Evolutionary conservation across 441 rosid species (phyloP), one percentile per base, ranked within the genome.

Genomic region (Daphne laureola): DNA sequence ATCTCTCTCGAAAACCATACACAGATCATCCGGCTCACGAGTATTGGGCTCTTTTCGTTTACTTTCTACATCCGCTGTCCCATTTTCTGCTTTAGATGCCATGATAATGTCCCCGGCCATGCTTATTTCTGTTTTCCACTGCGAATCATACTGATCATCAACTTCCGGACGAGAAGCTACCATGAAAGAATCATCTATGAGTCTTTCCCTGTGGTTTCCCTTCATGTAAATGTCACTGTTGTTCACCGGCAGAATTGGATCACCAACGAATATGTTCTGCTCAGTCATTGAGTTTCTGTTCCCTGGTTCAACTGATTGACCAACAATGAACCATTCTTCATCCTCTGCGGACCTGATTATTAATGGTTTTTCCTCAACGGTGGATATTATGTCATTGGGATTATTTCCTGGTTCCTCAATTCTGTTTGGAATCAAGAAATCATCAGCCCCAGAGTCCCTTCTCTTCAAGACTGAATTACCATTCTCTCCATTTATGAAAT

Each of bases 171-270:
- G 70, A 55, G 65, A 69, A n/a, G 75, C 86, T 35, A 86, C 73
- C 90, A 89, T 86, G 69, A 89, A 73, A 52, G 92, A 89, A 73
- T 89, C 97, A 49, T 89, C 95, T 44, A 76, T 23, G 5, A 70
- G 60, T 27, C 62, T 54, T 11, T 78, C 79, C 60, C 71, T 65
- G 59, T 55, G 56, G 67, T 52, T 74, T 53, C 70, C 71, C 59
- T 73, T 77, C 40, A 51, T 23, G 21, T 48, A 60, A 18, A 5
- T 51, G 41, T 21, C 12, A 47, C 57, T 61, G 48, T 67, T 62
- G 49, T 55, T 56, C 12, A 58, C 58, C 25, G 74, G 46, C 26
- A 67, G 45, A 21, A 60, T 18, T 51, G 14, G 60, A 46, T 61
- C 69, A 8, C 72, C 79, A 57, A 70, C 76, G 57, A 81, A 73